A percentile compares a stretch with the other conserved stretches of the same genome.
phyloP scores from a whole-genome alignment of 2,329 filamentous ascomycete genomes.

The Arthrocladium fulminans region DNA sequence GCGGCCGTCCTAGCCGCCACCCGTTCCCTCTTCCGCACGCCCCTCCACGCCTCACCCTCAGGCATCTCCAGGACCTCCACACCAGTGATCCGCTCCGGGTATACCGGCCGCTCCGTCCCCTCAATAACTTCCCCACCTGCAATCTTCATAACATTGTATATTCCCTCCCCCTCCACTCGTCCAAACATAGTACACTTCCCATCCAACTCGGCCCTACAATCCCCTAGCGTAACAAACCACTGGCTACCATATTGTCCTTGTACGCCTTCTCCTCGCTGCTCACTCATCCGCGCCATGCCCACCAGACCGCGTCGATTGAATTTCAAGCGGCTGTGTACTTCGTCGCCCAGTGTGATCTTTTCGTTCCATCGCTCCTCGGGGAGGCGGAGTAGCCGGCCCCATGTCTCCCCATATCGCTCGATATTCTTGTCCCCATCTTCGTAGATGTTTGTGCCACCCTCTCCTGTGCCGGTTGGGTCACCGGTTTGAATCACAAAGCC shows the following conservation, averaged over 20 bases:
- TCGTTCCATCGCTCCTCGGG: slow-evolving; percentile 34
- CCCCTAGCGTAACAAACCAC: slow-evolving; percentile 87
- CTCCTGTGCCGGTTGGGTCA: slow-evolving; percentile 72
- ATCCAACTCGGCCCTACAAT: slow-evolving; percentile 71
- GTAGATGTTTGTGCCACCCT: slow-evolving; percentile 82
- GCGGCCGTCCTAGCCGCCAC: slow-evolving; percentile 24
- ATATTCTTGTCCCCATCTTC: slow-evolving; percentile 50
- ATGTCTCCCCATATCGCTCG: slow-evolving; percentile 41
- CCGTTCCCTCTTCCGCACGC: slow-evolving; percentile 33
- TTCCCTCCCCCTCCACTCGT: slow-evolving; percentile 81
- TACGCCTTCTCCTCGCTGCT: slow-evolving; percentile 18
- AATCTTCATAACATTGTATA: slow-evolving; percentile 93
- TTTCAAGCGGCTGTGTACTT: slow-evolving; percentile 84
- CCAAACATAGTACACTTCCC: slow-evolving; percentile 92
- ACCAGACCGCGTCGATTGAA: slow-evolving; percentile 85
- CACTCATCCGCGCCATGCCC: slow-evolving; percentile 77
- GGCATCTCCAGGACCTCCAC: slow-evolving; percentile 40
- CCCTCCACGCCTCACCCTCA: slow-evolving; percentile 31
- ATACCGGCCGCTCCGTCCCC: slow-evolving; percentile 72
- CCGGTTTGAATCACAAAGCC: slow-evolving; percentile 92
- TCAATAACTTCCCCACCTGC: slow-evolving; percentile 75
- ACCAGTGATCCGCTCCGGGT: slow-evolving; percentile 63
- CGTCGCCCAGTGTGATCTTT: slow-evolving; percentile 67
- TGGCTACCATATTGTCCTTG: slow-evolving; percentile 87
- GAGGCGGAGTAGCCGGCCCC: slow-evolving; percentile 43